Conservation (phyloP, 371 early-diverging fungal species). For the Haplosporangium sp. region DNA sequence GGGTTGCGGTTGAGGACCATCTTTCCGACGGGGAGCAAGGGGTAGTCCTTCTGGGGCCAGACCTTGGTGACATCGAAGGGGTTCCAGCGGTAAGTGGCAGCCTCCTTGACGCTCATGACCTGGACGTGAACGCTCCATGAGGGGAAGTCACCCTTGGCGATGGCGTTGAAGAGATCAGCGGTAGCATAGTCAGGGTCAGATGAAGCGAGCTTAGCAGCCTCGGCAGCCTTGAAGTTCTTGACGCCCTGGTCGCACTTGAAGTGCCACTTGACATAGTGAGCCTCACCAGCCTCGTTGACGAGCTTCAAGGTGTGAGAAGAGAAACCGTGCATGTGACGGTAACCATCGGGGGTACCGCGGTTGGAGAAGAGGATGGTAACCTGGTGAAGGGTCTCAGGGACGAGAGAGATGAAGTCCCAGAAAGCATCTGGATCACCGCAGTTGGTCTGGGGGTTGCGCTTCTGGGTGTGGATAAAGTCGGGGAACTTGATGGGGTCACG, state of each 20-base stretch:
- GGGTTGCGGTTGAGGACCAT: conserved; percentile 82
- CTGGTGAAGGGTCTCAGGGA: conserved; percentile 77
- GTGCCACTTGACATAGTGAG: conserved; percentile 78
- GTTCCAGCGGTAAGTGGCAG: conserved; percentile 68
- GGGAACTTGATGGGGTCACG: conserved; percentile 76
- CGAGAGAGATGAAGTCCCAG: conserved; percentile 76
- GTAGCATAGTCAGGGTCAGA: conserved; percentile 71
- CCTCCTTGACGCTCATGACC: conserved; percentile 67
- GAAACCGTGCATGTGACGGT: conserved; percentile 75
- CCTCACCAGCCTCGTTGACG: conserved; percentile 68
- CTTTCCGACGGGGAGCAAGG: conserved; percentile 76
- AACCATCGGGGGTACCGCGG: conserved; percentile 74
- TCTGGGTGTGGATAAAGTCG: conserved; percentile 78
- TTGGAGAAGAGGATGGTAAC: conserved; percentile 74
- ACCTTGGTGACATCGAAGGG: conserved; percentile 77
- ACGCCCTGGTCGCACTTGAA: conserved; percentile 77
- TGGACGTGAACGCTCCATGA: conserved; percentile 73
- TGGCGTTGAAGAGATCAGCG: conserved; percentile 71
- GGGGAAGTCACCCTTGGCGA: conserved; percentile 70
- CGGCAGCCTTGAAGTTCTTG: conserved; percentile 64
- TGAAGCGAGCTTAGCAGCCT: conserved; percentile 69
- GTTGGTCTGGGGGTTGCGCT: conserved; percentile 71
- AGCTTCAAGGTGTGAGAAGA: conserved; percentile 72
- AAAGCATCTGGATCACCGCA: conserved; percentile 65
- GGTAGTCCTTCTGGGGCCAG: conserved; percentile 70